Conservation (phyloP, 169 alveolate genomes). For the Theileria parva region DNA sequence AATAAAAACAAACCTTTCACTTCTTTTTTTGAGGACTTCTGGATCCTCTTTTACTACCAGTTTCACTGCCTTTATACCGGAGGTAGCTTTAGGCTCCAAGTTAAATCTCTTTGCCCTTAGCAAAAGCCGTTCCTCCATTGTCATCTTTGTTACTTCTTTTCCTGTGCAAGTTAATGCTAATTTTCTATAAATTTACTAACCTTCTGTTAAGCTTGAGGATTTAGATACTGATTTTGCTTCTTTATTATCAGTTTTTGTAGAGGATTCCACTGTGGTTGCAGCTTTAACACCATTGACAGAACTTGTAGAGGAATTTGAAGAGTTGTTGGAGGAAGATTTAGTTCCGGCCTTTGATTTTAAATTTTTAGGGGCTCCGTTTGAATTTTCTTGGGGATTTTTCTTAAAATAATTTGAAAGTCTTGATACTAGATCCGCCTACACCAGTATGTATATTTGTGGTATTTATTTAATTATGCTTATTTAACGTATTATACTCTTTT, state of each 20-base stretch:
- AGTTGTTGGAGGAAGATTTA: not conserved
- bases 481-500: constrained; percentile 25
- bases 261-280: not conserved
- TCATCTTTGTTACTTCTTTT: not conserved
- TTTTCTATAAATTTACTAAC: not conserved
- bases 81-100: constrained; percentile 2
- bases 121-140: constrained; percentile 32
- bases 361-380: not conserved
- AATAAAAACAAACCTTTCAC: not conserved
- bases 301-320: not conserved
- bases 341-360: not conserved
- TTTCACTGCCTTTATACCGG: constrained; percentile 8
- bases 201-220: not conserved
- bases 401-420: constrained; percentile 14
- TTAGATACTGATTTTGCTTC: not conserved
- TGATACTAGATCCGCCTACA: constrained; percentile 19
- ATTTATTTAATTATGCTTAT: not conserved
- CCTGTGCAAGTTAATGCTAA: not conserved
- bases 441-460: not conserved
- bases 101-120: constrained; percentile 53
- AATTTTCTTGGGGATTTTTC: not conserved
- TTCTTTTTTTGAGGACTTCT: constrained; percentile 10
- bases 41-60: constrained; percentile 14
- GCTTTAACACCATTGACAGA: not conserved
- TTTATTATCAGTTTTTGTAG: not conserved